phyloP scores from a whole-genome alignment of 495 filamentous ascomycete species.

The Letharia columbiana region DNA sequence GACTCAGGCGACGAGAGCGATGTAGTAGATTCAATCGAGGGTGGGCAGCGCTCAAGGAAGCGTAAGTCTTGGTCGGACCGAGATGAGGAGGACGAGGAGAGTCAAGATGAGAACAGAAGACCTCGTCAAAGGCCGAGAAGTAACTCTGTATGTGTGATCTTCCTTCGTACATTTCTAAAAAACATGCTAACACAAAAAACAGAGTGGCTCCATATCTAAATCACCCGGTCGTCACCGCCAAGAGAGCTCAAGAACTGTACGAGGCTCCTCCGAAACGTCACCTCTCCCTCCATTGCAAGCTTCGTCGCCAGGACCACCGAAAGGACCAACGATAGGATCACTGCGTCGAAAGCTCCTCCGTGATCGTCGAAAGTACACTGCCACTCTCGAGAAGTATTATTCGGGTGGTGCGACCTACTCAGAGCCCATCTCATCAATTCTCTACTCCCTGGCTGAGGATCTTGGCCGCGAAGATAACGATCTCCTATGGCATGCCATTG shows the following conservation, averaged over 20 bases:
- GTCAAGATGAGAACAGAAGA: constrained; percentile 57
- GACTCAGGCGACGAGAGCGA: constrained; percentile 36
- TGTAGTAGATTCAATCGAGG: constrained; percentile 25
- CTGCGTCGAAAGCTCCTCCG: constrained; percentile 65
- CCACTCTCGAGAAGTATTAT: constrained; percentile 69
- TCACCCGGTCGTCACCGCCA: constrained; percentile 39
- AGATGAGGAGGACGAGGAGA: constrained; percentile 57
- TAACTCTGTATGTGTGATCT: constrained; percentile 61
- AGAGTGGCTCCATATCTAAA: constrained; percentile 54
- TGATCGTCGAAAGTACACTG: constrained; percentile 67
- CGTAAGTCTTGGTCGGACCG: constrained; percentile 76
- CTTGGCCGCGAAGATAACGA: constrained; percentile 95
- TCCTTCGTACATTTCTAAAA: no score
- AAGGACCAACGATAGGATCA: constrained; percentile 54
- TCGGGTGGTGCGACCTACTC: constrained; percentile 80
- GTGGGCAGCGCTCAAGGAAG: constrained; percentile 46
- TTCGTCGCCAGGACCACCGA: constrained; percentile 48
- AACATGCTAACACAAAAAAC: constrained; percentile 4
- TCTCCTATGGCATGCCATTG: constrained; percentile 86
- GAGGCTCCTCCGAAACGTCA: constrained; percentile 32
- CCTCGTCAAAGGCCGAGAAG: constrained; percentile 73
- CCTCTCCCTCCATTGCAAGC: constrained; percentile 42
- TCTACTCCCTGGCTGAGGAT: constrained; percentile 92
- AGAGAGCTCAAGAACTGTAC: constrained; percentile 23
- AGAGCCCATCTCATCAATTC: constrained; percentile 84